Evolutionary conservation across 2,329 filamentous ascomycete genomes (phyloP).

Genomic region (Neopestalotiopsis rosae): DNA sequence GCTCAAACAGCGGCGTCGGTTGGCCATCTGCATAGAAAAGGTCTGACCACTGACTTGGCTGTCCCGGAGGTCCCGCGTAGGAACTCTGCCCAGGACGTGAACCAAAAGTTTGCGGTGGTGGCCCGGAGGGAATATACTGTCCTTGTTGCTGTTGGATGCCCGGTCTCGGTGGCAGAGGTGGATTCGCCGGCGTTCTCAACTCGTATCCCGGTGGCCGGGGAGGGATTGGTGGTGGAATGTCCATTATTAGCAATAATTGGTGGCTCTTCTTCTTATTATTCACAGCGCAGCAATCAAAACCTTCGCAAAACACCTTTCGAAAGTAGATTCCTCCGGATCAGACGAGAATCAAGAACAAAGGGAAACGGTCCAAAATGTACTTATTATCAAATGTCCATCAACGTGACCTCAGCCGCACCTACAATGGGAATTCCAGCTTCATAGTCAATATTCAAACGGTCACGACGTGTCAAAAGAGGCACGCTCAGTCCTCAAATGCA

Average conservation of each 20-base stretch:
- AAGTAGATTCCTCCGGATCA: no score
- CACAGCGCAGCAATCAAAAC: not conserved
- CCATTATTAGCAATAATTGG: conserved; percentile 15
- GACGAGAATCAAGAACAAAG: not conserved
- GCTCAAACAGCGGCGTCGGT: conserved; percentile 23
- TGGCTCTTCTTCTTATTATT: not conserved
- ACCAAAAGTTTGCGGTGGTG: conserved; percentile 1
- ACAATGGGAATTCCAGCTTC: not conserved
- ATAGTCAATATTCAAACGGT: not conserved
- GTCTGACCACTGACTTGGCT: conserved; percentile 19
- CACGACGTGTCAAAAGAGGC: not conserved
- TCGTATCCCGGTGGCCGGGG: conserved; percentile 28
- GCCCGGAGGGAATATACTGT: conserved; percentile 1
- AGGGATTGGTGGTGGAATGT: conserved; percentile 26
- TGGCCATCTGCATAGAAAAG: conserved; percentile 23
- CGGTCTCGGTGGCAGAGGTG: conserved; percentile 10
- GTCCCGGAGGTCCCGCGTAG: not conserved
- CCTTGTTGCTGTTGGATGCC: not conserved
- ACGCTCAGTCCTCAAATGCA: conserved; percentile 32
- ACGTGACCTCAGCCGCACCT: conserved; percentile 1
- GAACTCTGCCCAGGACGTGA: not conserved
- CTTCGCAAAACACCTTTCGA: not conserved
- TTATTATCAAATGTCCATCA: not conserved
- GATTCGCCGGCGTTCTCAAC: conserved; percentile 16
- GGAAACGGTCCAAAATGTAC: no score